phyloP scores from a whole-genome alignment of 2,329 filamentous ascomycete genomes.

The Torrubiella hemipterigena region DNA sequence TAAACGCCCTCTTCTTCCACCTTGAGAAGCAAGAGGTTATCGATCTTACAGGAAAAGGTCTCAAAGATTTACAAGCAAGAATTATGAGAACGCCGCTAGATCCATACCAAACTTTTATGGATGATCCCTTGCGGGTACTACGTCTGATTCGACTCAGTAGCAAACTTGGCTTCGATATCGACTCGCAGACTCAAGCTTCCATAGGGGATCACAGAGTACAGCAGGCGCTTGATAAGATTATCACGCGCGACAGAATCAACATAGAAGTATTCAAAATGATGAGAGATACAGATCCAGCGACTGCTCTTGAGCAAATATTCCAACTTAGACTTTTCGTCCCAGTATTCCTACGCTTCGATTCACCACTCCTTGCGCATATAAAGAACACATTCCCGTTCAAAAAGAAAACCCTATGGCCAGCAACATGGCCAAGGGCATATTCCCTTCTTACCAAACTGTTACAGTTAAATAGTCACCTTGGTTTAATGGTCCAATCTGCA shows the following conservation, averaged over 20 bases:
- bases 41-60: conserved; percentile 7
- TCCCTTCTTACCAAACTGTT: conserved; percentile 3
- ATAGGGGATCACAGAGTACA: conserved; percentile 6
- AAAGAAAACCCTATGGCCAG: conserved; percentile 3
- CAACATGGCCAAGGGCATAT: conserved; percentile 5
- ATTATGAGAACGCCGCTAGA: conserved; percentile 9
- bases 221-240: conserved; percentile 7
- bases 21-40: conserved; percentile 8
- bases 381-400: background rate
- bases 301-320: conserved; percentile 6
- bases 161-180: conserved; percentile 7
- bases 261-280: conserved; percentile 10
- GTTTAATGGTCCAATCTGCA: conserved; percentile 6
- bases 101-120: conserved; percentile 8
- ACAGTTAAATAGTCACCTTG: background rate
- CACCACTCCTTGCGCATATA: conserved; percentile 1
- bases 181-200: background rate
- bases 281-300: conserved; percentile 1
- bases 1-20: conserved; percentile 9
- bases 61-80: conserved; percentile 6
- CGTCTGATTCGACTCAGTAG: conserved; percentile 7
- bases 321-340: conserved; percentile 6
- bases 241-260: conserved; percentile 9
- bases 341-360: conserved; percentile 7
- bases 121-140: conserved; percentile 9